Evolutionary conservation across 768 basidiomycete genomes (phyloP).

Genomic region (Leccinum variicolor): DNA sequence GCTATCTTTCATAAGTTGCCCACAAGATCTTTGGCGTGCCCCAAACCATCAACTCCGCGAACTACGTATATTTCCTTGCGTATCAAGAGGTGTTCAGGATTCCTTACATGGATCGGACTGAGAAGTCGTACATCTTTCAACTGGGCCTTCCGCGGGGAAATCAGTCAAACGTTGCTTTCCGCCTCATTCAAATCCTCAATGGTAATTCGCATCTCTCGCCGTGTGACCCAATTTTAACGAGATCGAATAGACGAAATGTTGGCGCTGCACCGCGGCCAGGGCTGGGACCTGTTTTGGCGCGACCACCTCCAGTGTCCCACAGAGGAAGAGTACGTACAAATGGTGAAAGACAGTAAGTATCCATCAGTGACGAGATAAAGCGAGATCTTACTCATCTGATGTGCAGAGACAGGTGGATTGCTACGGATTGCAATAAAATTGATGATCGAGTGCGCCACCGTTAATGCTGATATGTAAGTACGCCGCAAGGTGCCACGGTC

Average conservation of each 20-base stretch:
- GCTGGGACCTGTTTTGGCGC: constrained; percentile 89
- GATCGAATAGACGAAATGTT: constrained; percentile 56
- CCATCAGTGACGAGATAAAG: background rate
- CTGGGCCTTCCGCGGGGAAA: constrained; percentile 18
- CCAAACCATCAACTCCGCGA: constrained; percentile 95
- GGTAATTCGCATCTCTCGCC: constrained; percentile 36
- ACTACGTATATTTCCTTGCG: constrained; percentile 95
- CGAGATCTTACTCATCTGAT: background rate
- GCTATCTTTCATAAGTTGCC: constrained; percentile 51
- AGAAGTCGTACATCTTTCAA: constrained; percentile 35
- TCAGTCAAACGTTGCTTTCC: constrained; percentile 27
- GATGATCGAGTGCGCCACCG: constrained; percentile 86
- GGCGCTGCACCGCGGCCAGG: constrained; percentile 90
- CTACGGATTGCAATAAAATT: constrained; percentile 89
- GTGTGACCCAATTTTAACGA: background rate
- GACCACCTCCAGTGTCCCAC: constrained; percentile 88
- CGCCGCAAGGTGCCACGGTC: background rate
- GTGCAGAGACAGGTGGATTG: constrained; percentile 88
- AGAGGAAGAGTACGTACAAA: constrained; percentile 90
- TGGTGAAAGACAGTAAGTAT: constrained; percentile 90
- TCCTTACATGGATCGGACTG: constrained; percentile 4
- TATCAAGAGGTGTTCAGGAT: constrained; percentile 70
- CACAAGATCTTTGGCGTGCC: constrained; percentile 97
- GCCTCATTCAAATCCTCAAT: constrained; percentile 72
- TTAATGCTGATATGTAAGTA: constrained; percentile 54